A percentile compares a stretch with the other conserved stretches of the same genome.
Conservation (phyloP, 2,329 filamentous ascomycete genomes). For the Aspergillus transmontanensis region DNA sequence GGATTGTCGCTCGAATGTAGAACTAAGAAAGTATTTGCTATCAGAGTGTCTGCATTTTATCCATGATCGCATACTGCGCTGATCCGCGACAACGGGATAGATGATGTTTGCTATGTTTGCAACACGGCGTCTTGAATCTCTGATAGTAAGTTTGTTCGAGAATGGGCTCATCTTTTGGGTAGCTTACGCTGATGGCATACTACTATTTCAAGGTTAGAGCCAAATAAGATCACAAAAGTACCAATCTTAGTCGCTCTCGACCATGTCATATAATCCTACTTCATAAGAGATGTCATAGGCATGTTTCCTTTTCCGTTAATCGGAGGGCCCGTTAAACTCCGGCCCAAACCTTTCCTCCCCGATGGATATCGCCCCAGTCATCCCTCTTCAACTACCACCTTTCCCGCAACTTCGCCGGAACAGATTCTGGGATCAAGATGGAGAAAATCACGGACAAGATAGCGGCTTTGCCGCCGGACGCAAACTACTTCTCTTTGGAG, state of each 20-base stretch:
- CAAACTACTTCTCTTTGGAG: slow-evolving; percentile 92
- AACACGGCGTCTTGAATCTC: not conserved
- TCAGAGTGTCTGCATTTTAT: not conserved
- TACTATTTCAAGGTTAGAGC: not conserved
- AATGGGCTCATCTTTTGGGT: not conserved
- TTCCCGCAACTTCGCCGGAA: slow-evolving; percentile 6
- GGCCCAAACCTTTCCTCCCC: slow-evolving; percentile 7
- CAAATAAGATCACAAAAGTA: not conserved
- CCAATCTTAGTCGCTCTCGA: not conserved
- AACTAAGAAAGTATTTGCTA: no score
- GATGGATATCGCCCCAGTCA: not conserved
- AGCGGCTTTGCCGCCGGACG: slow-evolving; percentile 78
- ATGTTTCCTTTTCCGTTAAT: slow-evolving; percentile 8
- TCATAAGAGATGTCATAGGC: not conserved
- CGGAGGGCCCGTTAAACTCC: slow-evolving; percentile 1
- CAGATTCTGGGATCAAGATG: slow-evolving; percentile 50
- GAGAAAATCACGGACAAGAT: slow-evolving; percentile 96
- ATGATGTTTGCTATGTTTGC: not conserved
- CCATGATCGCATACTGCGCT: not conserved
- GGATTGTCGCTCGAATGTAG: not conserved
- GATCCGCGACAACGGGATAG: not conserved
- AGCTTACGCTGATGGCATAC: not conserved
- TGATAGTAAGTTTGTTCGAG: not conserved
- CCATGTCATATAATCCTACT: not conserved
- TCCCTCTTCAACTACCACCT: slow-evolving; percentile 1